Evolutionary conservation across 345 rosid species (phyloP), one percentile per base, ranked within the genome.

Genomic region (Salix koriyanagi): DNA sequence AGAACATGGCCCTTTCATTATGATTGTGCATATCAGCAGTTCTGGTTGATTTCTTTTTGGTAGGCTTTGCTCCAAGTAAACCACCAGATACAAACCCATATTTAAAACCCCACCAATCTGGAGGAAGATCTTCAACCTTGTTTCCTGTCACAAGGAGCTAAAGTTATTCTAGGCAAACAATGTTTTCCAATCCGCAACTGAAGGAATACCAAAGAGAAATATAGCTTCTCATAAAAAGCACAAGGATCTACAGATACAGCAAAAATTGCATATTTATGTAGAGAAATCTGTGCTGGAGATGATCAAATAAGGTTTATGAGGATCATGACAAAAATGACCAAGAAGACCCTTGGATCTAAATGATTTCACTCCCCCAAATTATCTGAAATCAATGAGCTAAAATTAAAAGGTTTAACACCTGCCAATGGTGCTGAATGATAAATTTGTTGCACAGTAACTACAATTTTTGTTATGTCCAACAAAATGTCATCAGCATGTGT

Each of bases 71-170:
- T 71, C 99, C 99, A 80, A 96, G 98, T 79, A 90, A 88, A 67
- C 99, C 97, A 37, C 99, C 99, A 0, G 94, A 90, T 76, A 93
- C 87, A 86, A 96, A 96, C 44, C 99, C 99, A 26, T 65, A 78
- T 75, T 91, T 91, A 65, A 71, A 83, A 50, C 99, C 98, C 98
- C 99, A 96, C 98, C 98, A 96, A n/a, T 94, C 92, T 0, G 80
- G 84, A 70, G 92, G 74, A 74, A 87, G 71, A 19, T 84, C 87
- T 84, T 83, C 85, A 36, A 54, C 71, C 77, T 75, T 75, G 54
- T 54, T 70, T 85, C 84, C 98, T 92, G 92, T 70, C 48, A 84
- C 73, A 50, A 75, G 34, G 66, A 12, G 16, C 54, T 10, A 23
- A 69, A 14, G 79, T 65, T 74, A 81, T 56, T 65, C 70, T 18